A percentile compares a stretch with the other conserved stretches of the same genome.
These are phyloP conservation scores for Rutstroemia sp. DNA, from an alignment of 2,329 filamentous ascomycete genomes.

Conservation along the genomic window DNA sequence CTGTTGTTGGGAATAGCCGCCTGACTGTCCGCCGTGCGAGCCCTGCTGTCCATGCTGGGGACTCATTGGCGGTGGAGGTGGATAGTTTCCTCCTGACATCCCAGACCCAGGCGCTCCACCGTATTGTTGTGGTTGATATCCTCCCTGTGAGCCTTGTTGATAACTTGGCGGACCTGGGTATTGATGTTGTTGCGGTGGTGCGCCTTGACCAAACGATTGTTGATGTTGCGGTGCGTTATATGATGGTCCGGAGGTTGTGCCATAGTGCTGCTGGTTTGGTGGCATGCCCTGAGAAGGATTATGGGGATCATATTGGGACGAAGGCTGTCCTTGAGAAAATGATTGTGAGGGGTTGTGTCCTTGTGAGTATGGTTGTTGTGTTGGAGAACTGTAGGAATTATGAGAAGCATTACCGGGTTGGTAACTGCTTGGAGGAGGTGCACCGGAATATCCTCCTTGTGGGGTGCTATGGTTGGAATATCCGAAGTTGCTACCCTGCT, in stretches of 20 bases:
- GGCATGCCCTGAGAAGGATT: slow-evolving; percentile 1
- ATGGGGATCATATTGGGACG: slow-evolving; percentile 9
- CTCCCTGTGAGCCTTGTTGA: slow-evolving; percentile 4
- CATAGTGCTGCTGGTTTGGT: slow-evolving; percentile 8
- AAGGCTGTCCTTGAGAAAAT: slow-evolving; percentile 2
- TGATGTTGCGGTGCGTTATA: slow-evolving; percentile 17
- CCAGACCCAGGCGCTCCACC: not conserved
- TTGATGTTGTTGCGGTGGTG: slow-evolving; percentile 12
- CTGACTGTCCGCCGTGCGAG: slow-evolving; percentile 8
- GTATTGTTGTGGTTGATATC: slow-evolving; percentile 9
- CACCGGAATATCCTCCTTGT: slow-evolving; percentile 49
- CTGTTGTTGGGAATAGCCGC: slow-evolving; percentile 5
- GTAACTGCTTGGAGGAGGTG: slow-evolving; percentile 56
- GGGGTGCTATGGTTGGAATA: slow-evolving; percentile 46
- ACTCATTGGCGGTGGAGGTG: slow-evolving; percentile 5
- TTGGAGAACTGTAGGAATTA: slow-evolving; percentile 15
- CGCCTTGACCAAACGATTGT: not conserved
- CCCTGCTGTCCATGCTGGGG: slow-evolving; percentile 10
- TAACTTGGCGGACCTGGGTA: slow-evolving; percentile 15
- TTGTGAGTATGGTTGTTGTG: slow-evolving; percentile 9
- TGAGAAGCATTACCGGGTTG: slow-evolving; percentile 33
- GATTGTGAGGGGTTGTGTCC: not conserved
- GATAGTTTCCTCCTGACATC: slow-evolving; percentile 1
- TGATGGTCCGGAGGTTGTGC: slow-evolving; percentile 14
- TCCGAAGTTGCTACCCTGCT: slow-evolving; percentile 48